A percentile compares a stretch with the other conserved stretches of the same genome.
These are phyloP conservation scores for Leccinellum rugosiceps DNA, from an alignment of 768 basidiomycete species.

Conservation along the genomic window DNA sequence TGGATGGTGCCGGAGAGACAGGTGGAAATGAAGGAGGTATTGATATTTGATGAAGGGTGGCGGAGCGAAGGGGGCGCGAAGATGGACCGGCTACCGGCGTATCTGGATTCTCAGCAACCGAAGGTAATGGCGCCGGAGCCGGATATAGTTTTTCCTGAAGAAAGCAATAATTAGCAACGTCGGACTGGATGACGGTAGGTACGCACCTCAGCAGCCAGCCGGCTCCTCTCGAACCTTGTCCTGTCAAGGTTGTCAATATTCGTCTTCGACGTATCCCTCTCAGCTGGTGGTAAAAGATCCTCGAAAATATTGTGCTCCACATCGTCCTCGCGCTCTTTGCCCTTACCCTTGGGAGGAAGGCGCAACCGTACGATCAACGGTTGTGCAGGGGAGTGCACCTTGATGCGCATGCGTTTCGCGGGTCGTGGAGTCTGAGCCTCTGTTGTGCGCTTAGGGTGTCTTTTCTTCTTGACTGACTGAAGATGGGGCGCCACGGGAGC, in stretches of 20 bases:
- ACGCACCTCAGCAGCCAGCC: constrained; percentile 71
- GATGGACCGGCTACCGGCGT: constrained; percentile 52
- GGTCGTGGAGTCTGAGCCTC: constrained; percentile 29
- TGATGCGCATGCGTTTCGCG: constrained; percentile 47
- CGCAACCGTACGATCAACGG: constrained; percentile 50
- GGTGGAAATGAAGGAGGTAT: constrained; percentile 30
- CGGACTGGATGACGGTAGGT: not conserved
- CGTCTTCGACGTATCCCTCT: constrained; percentile 74
- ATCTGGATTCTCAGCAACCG: constrained; percentile 32
- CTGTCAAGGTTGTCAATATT: constrained; percentile 59
- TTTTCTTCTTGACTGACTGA: constrained; percentile 27
- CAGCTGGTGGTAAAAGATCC: constrained; percentile 64
- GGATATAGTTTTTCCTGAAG: constrained; percentile 50
- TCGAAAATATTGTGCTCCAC: constrained; percentile 70
- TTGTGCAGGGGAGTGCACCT: constrained; percentile 34
- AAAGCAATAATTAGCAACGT: constrained; percentile 5
- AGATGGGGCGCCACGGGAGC: constrained; percentile 11
- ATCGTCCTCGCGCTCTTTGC: constrained; percentile 68
- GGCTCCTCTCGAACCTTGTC: constrained; percentile 67
- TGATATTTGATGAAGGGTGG: constrained; percentile 39
- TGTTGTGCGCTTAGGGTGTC: constrained; percentile 24
- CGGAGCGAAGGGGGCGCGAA: constrained; percentile 61
- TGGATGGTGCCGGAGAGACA: constrained; percentile 37
- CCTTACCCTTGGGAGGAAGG: constrained; percentile 60
- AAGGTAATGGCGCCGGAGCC: constrained; percentile 33